These are phyloP conservation scores for Beta macrorhiza DNA, from an alignment of 179 eudicot species.

Conservation along the genomic window DNA sequence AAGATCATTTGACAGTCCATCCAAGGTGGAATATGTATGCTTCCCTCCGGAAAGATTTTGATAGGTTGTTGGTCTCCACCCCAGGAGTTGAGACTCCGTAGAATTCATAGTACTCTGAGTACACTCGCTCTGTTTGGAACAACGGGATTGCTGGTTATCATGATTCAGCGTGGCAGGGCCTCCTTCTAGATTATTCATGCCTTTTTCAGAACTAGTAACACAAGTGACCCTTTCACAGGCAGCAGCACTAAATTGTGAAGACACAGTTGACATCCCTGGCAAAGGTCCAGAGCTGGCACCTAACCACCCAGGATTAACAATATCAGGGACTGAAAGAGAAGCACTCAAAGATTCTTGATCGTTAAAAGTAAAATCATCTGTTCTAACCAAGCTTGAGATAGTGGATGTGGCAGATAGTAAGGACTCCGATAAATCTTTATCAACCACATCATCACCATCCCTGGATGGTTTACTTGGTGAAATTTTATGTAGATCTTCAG, in stretches of 20 bases:
- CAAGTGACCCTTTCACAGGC: slow-evolving; percentile 26
- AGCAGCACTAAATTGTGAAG: slow-evolving; percentile 22
- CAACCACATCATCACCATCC: slow-evolving; percentile 43
- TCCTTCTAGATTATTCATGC: slow-evolving; percentile 21
- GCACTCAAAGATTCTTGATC: slow-evolving; percentile 22
- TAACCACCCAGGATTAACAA: slow-evolving; percentile 30
- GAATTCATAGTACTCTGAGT: slow-evolving; percentile 34
- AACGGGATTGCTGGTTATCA: slow-evolving; percentile 41
- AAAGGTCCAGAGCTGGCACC: slow-evolving; percentile 21
- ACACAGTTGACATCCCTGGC: slow-evolving; percentile 24
- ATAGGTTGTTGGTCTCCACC: slow-evolving; percentile 32
- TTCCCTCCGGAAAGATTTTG: slow-evolving; percentile 28
- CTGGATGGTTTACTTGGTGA: slow-evolving; percentile 49
- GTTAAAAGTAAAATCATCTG: slow-evolving; percentile 20
- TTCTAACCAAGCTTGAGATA: slow-evolving; percentile 43
- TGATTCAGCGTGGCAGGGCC: slow-evolving; percentile 23
- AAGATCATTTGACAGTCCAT: slow-evolving; percentile 22
- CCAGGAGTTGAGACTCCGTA: slow-evolving; percentile 44
- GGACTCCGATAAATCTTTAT: slow-evolving; percentile 52
- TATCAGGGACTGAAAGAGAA: slow-evolving; percentile 5
- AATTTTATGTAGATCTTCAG: slow-evolving; percentile 62
- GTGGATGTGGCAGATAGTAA: slow-evolving; percentile 55
- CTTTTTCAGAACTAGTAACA: slow-evolving; percentile 21
- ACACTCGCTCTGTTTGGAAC: slow-evolving; percentile 49
- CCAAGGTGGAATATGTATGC: slow-evolving; percentile 19